These are phyloP conservation scores for Aspergillus nomiae DNA, from an alignment of 2,329 filamentous ascomycete genomes.

Conservation along the genomic window DNA sequence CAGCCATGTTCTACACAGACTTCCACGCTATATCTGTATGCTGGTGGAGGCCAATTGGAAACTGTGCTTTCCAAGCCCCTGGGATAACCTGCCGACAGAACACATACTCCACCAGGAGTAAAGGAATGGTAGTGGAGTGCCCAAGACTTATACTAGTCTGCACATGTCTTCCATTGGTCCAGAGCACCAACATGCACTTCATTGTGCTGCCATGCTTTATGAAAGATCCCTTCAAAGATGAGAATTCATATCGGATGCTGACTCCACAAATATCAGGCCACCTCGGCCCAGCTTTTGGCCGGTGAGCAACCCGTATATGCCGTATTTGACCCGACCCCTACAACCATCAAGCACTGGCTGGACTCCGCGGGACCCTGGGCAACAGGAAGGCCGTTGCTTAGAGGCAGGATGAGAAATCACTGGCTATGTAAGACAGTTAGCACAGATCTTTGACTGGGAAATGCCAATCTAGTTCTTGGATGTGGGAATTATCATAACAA, in stretches of 20 bases:
- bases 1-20: not conserved
- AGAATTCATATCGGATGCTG: not conserved
- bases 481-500: not conserved
- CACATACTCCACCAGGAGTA: not conserved
- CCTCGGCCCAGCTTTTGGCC: not conserved
- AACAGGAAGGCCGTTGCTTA: not conserved
- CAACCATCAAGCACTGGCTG: not conserved
- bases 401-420: not conserved
- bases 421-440: not conserved
- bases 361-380: not conserved
- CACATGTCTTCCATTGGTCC: not conserved
- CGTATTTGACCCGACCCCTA: not conserved
- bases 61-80: not conserved
- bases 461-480: not conserved
- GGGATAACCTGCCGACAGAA: not conserved
- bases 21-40: not conserved
- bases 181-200: not conserved
- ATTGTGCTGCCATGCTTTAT: not conserved
- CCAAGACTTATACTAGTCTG: not conserved
- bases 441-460: not conserved
- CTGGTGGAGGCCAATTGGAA: not conserved
- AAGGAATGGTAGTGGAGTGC: not conserved
- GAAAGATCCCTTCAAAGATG: not conserved
- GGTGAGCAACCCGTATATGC: not conserved
- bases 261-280: constrained; percentile 2